Base-by-base conservation (phyloP, 2,329 filamentous ascomycete species). In the Arthrobotrys musiformis region DNA sequence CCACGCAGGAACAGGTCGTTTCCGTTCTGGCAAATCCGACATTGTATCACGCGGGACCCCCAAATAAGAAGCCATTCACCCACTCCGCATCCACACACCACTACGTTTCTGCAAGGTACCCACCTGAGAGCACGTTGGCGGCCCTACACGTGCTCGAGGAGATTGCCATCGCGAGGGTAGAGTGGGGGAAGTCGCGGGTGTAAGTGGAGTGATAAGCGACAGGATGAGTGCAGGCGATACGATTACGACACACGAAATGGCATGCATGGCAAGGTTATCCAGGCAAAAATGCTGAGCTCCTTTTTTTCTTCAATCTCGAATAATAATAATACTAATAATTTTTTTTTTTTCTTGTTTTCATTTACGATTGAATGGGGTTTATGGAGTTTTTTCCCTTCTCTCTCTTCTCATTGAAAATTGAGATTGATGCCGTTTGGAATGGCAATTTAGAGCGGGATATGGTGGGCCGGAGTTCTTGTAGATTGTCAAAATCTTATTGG, bases 71-170 rank as follows among this genome's bases (percentile, higher is more conserved):
- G 22, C 76, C 78, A 64, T 81, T 80, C 63, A 64, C 70, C 48
- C 79, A 80, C 44, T 76, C 72, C 8, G 79, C 79, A 56, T 76
- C 79, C 17, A 80, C 70, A 22, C 76, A 80, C 48, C 80, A 75
- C 63, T 80, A 80, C 58, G 56, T 81, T 44, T 80, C 79, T 28
- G 78, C 77, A 66, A 73, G 80, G 37, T 80, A 79, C 69, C 80
- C 79, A 37, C 70, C 68, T 22, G 66, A 79, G 62, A 78, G 66
- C 67, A 50, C 63, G 60, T 37, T 74, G 69, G 42, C 76, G 63
- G 58, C 63, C 61, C 30, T 70, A 48, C 60, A 80, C 68, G 28
- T 79, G n/a, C 61, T 79, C 15, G 68, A 76, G 54, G 79, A 80
- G 48, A 77, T 80, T 52, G 58, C 54, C 24, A 54, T 72, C 52